Evolutionary conservation across 495 filamentous ascomycete species (phyloP).

Genomic region (Podospora conica): DNA sequence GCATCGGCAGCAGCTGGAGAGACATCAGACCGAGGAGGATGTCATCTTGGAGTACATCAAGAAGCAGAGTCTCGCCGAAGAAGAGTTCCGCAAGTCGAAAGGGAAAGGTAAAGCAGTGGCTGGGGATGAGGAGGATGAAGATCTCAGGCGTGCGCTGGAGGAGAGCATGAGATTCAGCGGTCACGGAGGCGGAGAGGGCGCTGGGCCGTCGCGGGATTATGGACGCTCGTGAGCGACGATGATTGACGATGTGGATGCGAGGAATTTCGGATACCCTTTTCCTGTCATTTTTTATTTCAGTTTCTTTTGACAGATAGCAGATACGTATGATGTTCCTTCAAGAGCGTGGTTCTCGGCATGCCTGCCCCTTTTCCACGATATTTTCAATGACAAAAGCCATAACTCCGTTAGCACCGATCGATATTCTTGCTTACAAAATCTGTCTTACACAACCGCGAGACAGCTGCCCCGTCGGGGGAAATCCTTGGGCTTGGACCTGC

Average conservation of each 20-base stretch:
- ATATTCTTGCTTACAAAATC: neutral
- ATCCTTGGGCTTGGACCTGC: neutral
- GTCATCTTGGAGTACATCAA: conserved; percentile 72
- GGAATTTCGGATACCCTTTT: neutral
- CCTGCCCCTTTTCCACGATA: neutral
- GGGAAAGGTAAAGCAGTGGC: conserved; percentile 13
- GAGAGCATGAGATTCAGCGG: conserved; percentile 38
- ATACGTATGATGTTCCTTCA: neutral
- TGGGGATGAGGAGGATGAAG: conserved; percentile 26
- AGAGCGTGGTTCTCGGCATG: neutral
- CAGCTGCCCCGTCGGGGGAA: neutral
- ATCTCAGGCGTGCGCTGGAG: conserved; percentile 40
- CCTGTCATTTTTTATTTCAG: neutral
- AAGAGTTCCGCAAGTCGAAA: conserved; percentile 39
- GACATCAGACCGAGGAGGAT: conserved; percentile 58
- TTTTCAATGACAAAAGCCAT: no score
- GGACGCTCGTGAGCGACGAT: neutral
- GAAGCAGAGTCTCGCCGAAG: conserved; percentile 67
- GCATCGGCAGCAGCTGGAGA: conserved; percentile 32
- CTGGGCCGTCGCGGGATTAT: neutral
- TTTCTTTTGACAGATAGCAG: neutral
- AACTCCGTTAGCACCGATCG: neutral
- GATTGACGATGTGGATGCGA: neutral
- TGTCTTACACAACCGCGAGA: neutral
- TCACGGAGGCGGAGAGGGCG: conserved; percentile 6